Conservation (phyloP, 73 alveolate species). For the Chromera velia region DNA sequence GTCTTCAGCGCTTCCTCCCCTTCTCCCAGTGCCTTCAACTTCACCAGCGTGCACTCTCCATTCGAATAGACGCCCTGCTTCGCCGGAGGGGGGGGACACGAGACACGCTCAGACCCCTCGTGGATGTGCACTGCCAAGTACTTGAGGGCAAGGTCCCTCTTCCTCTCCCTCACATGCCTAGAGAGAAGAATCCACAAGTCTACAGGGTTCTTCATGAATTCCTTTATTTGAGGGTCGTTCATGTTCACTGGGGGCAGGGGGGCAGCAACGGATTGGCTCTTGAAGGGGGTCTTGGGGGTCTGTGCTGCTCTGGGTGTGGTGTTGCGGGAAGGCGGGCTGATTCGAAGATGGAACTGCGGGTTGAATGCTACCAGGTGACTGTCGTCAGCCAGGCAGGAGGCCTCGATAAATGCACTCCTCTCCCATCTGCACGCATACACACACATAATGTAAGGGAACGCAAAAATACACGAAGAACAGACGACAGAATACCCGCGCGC, state of each 20-base stretch:
- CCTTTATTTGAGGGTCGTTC: too few relatives aligned
- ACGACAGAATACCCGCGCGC: too few relatives aligned
- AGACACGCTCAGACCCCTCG: neutral
- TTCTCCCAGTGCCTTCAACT: neutral
- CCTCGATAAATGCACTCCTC: neutral
- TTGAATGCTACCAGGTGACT: neutral
- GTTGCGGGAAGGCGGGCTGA: neutral
- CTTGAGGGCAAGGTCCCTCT: neutral
- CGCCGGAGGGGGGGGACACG: neutral
- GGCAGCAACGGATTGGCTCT: neutral
- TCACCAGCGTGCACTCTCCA: conserved; percentile 1
- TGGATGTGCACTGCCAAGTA: neutral
- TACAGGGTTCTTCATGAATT: neutral
- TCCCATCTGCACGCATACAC: too few relatives aligned
- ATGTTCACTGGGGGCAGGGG: too few relatives aligned
- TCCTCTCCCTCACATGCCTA: neutral
- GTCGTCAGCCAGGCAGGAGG: neutral
- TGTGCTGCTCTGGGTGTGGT: neutral
- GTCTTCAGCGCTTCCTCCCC: neutral
- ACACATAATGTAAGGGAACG: too few relatives aligned
- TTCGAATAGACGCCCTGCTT: neutral
- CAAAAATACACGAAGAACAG: too few relatives aligned
- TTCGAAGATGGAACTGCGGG: neutral
- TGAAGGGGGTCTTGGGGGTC: neutral
- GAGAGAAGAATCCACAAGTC: neutral